Conservation (phyloP, 2,329 filamentous ascomycete genomes). For the Trichoderma cornu-damae region DNA sequence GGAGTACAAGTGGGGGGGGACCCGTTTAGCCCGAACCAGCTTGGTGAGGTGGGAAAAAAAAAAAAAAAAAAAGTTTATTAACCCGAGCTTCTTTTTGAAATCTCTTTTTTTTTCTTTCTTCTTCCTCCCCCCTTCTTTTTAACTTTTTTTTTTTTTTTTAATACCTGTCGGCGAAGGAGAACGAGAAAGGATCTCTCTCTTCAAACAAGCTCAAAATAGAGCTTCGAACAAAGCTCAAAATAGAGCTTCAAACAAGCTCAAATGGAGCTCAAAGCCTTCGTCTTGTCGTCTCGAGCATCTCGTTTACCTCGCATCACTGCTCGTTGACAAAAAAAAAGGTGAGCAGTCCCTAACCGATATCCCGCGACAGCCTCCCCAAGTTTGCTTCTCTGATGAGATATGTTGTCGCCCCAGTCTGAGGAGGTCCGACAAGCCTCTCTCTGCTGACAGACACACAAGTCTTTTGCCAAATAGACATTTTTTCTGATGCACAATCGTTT, state of each 20-base stretch:
- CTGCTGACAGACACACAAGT: constrained; percentile 49
- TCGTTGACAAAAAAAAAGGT: background rate
- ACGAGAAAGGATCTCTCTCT: background rate
- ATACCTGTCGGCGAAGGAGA: background rate
- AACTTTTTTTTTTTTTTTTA: background rate
- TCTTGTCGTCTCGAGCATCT: background rate
- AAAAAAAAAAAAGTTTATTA: constrained; percentile 16
- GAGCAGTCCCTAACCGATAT: background rate
- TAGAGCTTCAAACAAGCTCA: constrained; percentile 1
- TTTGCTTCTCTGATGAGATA: constrained; percentile 38
- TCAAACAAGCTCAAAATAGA: background rate
- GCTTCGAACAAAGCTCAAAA: too few relatives aligned
- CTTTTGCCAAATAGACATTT: constrained; percentile 53
- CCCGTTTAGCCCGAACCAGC: background rate
- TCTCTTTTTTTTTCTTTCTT: constrained; percentile 1
- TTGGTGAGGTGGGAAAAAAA: background rate
- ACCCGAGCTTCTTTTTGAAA: constrained; percentile 5
- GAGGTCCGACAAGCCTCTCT: constrained; percentile 44
- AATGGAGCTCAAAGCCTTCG: background rate
- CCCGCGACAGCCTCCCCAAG: constrained; percentile 14
- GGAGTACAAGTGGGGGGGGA: constrained; percentile 16
- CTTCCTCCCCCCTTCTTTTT: background rate
- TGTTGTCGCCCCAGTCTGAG: constrained; percentile 48
- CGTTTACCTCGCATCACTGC: background rate
- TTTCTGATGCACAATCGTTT: constrained; percentile 44